These are phyloP conservation scores for Chrysoporthe deuterocubensis DNA, from an alignment of 2,329 filamentous ascomycete species.

Conservation along the genomic window DNA sequence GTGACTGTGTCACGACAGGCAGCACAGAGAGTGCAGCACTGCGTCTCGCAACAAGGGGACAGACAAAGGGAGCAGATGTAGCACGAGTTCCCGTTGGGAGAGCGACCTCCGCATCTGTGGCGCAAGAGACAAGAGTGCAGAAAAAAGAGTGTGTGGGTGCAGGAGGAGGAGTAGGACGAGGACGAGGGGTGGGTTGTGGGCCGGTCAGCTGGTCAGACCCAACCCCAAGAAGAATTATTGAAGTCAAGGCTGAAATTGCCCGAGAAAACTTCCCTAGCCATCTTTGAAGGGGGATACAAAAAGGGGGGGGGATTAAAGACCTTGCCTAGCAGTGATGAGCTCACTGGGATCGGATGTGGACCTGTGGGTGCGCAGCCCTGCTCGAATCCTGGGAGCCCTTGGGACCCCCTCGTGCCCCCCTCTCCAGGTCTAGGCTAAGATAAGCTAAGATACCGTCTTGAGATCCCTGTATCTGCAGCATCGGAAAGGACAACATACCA, in stretches of 20 bases:
- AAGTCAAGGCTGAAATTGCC: no score
- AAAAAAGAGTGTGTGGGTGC: background rate
- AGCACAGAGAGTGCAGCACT: constrained; percentile 14
- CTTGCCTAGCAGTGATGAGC: no score
- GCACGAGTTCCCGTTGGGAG: background rate
- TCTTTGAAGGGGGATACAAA: no score
- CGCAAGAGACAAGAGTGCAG: background rate
- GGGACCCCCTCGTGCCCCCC: no score
- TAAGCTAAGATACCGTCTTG: background rate
- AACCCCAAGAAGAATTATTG: no score
- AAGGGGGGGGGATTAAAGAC: no score
- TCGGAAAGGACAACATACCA: background rate
- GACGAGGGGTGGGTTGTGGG: background rate
- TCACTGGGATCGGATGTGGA: no score
- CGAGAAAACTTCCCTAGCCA: no score
- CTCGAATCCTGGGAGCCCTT: no score
- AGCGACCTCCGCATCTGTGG: background rate
- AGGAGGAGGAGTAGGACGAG: background rate
- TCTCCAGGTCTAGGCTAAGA: background rate
- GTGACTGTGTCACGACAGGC: background rate
- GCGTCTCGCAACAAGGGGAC: background rate
- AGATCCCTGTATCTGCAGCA: background rate
- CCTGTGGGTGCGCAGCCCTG: no score
- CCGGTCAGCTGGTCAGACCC: no score
- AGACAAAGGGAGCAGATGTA: background rate